These are phyloP conservation scores for Coemansia sp. DNA, from an alignment of 192 early-diverging fungal genomes.

Conservation along the genomic window DNA sequence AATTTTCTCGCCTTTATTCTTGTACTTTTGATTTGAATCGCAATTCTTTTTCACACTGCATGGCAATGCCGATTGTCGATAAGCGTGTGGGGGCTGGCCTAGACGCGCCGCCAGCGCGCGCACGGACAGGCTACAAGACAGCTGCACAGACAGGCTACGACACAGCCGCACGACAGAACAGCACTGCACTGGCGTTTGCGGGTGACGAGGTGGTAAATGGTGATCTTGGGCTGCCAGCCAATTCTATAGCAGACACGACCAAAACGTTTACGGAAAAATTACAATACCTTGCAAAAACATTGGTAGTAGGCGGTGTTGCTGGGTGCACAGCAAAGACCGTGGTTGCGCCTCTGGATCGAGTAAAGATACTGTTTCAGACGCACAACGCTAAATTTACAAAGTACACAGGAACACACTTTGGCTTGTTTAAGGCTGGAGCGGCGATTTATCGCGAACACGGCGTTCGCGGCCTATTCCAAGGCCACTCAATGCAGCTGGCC, in stretches of 20 bases:
- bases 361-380: conserved; percentile 85
- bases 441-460: conserved; percentile 76
- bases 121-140: not conserved
- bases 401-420: conserved; percentile 57
- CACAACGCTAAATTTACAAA: conserved; percentile 69
- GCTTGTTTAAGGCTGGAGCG: conserved; percentile 76
- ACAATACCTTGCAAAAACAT: conserved; percentile 30
- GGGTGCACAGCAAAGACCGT: conserved; percentile 68
- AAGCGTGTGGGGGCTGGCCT: not conserved
- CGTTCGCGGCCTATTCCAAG: conserved; percentile 82
- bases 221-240: not conserved
- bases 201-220: not conserved
- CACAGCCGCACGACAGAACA: not conserved
- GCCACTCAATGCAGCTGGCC: conserved; percentile 89
- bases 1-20: not conserved
- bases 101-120: not conserved
- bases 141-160: not conserved
- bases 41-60: not conserved
- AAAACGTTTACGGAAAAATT: conserved; percentile 17
- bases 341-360: conserved; percentile 79
- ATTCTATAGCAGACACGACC: not conserved
- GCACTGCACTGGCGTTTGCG: not conserved
- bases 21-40: not conserved
- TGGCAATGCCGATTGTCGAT: not conserved
- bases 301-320: conserved; percentile 49